phyloP scores from a whole-genome alignment of 78 protist species.

The Tieghemostelium lacteum region DNA sequence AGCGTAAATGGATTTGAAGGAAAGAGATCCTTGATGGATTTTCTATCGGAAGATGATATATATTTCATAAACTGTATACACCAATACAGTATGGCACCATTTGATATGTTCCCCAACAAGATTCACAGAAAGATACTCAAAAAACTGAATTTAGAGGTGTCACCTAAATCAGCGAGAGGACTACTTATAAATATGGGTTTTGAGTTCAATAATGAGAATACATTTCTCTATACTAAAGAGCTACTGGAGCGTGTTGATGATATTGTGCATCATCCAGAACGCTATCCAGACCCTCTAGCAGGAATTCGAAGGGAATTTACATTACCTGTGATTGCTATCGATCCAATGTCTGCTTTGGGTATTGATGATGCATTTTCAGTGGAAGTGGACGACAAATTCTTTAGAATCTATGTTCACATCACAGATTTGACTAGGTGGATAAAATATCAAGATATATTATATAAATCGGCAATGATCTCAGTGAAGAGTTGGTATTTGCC shows the following conservation, averaged over 20 bases:
- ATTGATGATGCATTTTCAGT: conserved; percentile 41
- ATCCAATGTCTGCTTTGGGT: neutral
- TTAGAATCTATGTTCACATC: conserved; percentile 16
- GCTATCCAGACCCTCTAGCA: neutral
- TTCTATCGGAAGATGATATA: neutral
- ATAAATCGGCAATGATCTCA: neutral
- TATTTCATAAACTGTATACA: neutral
- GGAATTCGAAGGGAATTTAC: neutral
- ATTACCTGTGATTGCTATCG: conserved; percentile 8
- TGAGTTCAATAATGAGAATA: neutral
- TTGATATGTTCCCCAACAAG: neutral
- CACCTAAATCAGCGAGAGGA: neutral
- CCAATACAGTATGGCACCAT: neutral
- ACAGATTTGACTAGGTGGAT: conserved; percentile 36
- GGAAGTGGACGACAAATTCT: neutral
- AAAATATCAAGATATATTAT: neutral
- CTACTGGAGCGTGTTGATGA: neutral
- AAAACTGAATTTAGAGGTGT: neutral
- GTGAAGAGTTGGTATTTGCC: neutral
- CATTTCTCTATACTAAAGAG: neutral
- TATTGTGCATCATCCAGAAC: neutral
- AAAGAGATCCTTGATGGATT: too few species aligned
- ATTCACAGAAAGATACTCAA: neutral
- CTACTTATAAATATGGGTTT: neutral
- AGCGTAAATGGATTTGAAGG: neutral